Evolutionary conservation across 495 filamentous ascomycete species (phyloP), one percentile per base, ranked within the genome.

Genomic region (Bombardia bombarda): DNA sequence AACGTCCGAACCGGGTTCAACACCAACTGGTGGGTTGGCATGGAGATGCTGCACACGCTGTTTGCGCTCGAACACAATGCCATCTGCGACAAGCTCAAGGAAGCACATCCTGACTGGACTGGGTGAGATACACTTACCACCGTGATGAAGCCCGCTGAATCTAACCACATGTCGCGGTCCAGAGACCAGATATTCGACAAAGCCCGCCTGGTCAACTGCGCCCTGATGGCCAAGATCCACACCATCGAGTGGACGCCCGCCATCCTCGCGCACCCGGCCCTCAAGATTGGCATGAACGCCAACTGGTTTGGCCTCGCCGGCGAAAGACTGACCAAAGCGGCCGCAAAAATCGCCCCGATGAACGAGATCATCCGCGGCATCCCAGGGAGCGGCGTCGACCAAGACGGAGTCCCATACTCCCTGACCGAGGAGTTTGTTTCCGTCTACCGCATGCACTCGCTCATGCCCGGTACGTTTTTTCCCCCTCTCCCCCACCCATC

Each of bases 181-280:
- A 57, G 53, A 7, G 56, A 67, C 35, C 49, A 66, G 42, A 46
- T 70, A 14, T 70, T 70, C 39, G 67, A 70, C 46, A 69, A 51
- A 10, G 65, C 67, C 1, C 57, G 67, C 2, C 57, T 70, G n/a
- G 55, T 70, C 32, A 70, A 67, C 42, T 68, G 61, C 26, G 67
- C 67, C 0, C 42, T 70, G 22, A 68, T 69, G 62, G 67, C 67
- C 24, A 70, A 70, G 49, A 69, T 70, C 45, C 66, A 70, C 50
- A 70, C 67, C 0, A 52, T 68, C 3, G 67, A 70, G 52, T 70
- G 67, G 67, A 69, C 66, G 21, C 66, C 67, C 6, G 65, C 62
- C 1, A 70, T 70, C 40, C 52, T 70, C 3, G 59, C 53, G 3
- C 66, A 70, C 32, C 66, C 66, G 10, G 54, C 66, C 1, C 49